Percentiles rank a stretch among this genome's conserved stretches.
phyloP scores from a whole-genome alignment of 352 stramenopile genomes.

The Blastocystis sp. region DNA sequence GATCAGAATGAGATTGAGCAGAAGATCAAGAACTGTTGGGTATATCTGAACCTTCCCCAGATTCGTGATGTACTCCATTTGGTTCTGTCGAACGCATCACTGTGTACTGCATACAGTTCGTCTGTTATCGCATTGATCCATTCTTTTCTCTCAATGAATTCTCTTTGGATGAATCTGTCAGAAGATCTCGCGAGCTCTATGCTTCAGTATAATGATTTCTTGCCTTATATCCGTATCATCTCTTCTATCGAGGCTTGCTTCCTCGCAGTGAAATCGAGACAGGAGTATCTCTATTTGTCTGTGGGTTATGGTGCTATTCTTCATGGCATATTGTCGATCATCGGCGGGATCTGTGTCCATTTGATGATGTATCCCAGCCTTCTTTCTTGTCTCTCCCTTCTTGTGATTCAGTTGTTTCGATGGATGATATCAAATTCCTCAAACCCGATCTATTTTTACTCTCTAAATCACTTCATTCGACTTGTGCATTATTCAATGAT shows the following conservation, averaged over 20 bases:
- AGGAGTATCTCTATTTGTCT: neutral
- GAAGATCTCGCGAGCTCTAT: neutral
- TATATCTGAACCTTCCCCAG: neutral
- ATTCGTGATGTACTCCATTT: neutral
- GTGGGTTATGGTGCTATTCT: neutral
- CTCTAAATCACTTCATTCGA: neutral
- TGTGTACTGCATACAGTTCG: neutral
- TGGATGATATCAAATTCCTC: neutral
- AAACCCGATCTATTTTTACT: neutral
- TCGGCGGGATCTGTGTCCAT: neutral
- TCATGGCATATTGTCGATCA: neutral
- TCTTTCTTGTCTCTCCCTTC: neutral
- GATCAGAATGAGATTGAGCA: neutral
- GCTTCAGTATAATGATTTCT: neutral
- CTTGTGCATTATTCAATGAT: conserved; percentile 9
- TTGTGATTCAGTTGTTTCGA: conserved; percentile 3
- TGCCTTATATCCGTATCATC: neutral
- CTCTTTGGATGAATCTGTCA: neutral
- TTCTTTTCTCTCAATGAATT: neutral
- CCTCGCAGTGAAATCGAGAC: neutral
- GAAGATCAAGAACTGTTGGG: neutral
- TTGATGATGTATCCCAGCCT: neutral
- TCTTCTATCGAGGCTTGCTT: neutral
- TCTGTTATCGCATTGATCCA: neutral
- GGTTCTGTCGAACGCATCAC: neutral